Evolutionary conservation across 2,329 filamentous ascomycete genomes (phyloP).

Genomic region (Claviceps maximensis): DNA sequence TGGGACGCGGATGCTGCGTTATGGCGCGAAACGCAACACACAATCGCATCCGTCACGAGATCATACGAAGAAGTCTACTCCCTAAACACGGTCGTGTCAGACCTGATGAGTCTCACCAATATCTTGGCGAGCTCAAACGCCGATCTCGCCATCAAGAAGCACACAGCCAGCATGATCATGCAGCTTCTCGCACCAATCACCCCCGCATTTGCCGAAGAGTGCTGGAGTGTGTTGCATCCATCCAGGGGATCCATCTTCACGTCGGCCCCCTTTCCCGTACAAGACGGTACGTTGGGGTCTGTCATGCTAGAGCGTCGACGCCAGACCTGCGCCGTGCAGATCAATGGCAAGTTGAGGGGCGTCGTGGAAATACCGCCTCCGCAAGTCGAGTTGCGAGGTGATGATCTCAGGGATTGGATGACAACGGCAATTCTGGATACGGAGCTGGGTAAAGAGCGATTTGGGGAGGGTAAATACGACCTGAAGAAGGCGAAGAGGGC

Average conservation of each 20-base stretch:
- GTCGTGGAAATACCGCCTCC: conserved; percentile 49
- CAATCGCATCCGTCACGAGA: conserved; percentile 51
- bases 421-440: conserved; percentile 46
- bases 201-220: conserved; percentile 70
- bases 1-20: conserved; percentile 37
- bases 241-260: conserved; percentile 26
- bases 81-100: conserved; percentile 72
- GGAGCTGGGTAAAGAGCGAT: conserved; percentile 43
- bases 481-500: conserved; percentile 45
- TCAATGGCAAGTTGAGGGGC: conserved; percentile 68
- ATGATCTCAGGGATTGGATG: conserved; percentile 45
- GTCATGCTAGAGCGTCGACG: conserved; percentile 35
- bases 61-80: conserved; percentile 61
- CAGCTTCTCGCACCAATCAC: conserved; percentile 67
- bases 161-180: conserved; percentile 43
- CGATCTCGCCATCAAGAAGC: conserved; percentile 30
- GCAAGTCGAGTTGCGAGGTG: conserved; percentile 25
- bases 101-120: conserved; percentile 74
- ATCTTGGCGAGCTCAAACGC: conserved; percentile 35
- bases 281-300: conserved; percentile 36
- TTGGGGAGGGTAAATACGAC: conserved; percentile 32
- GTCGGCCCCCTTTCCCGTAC: conserved; percentile 44
- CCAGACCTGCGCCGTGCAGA: conserved; percentile 53
- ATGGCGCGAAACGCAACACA: conserved; percentile 54
- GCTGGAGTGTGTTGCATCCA: conserved; percentile 49